These are phyloP conservation scores for Aspergillus sp. DNA, from an alignment of 2,329 filamentous ascomycete genomes.

Conservation along the genomic window DNA sequence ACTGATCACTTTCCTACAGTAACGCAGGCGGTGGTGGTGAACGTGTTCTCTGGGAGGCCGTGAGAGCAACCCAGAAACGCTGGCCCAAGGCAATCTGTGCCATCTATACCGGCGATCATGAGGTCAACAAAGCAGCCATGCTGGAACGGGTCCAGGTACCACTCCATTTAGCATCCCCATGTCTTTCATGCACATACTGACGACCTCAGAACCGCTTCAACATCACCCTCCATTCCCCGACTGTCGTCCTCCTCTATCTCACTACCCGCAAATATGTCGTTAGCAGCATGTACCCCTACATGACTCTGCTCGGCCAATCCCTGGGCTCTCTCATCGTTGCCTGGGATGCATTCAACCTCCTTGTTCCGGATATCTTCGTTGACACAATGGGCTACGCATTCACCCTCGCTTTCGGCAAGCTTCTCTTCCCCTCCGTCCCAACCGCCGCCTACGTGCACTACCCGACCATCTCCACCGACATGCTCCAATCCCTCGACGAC, in stretches of 20 bases:
- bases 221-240: slow-evolving; percentile 80
- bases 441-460: slow-evolving; percentile 97
- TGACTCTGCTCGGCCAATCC: slow-evolving; percentile 93
- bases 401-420: slow-evolving; percentile 75
- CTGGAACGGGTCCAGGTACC: slow-evolving; percentile 73
- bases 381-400: slow-evolving; percentile 99
- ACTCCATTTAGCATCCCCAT: neutral
- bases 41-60: slow-evolving; percentile 92
- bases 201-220: slow-evolving; percentile 77
- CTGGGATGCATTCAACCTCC: slow-evolving; percentile 87
- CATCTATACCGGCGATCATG: slow-evolving; percentile 94
- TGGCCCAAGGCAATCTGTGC: slow-evolving; percentile 88
- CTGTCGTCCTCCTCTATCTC: slow-evolving; percentile 85
- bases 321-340: slow-evolving; percentile 83
- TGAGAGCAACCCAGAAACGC: slow-evolving; percentile 82
- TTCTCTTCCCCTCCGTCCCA: slow-evolving; percentile 76
- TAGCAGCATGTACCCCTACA: slow-evolving; percentile 82
- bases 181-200: neutral
- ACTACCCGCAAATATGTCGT: slow-evolving; percentile 84
- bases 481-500: slow-evolving; percentile 81
- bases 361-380: slow-evolving; percentile 90
- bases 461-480: slow-evolving; percentile 96
- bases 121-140: slow-evolving; percentile 77
- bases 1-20: slow-evolving; percentile 47
- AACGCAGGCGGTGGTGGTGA: slow-evolving; percentile 97